Conservation (phyloP, 129 eudicot species). For the Centaurea solstitialis region DNA sequence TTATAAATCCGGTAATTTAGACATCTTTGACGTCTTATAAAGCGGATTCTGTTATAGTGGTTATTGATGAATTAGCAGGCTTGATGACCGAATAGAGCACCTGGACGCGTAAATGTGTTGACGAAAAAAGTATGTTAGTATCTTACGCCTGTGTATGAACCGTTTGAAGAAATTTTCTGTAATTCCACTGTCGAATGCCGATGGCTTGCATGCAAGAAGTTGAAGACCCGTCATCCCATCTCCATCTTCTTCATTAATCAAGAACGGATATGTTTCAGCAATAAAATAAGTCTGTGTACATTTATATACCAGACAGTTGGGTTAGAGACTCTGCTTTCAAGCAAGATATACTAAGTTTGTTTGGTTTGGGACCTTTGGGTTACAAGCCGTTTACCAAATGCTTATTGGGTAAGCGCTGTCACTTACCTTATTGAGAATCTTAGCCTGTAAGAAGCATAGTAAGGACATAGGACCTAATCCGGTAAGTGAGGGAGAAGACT, state of each 20-base stretch:
- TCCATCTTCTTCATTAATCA: slow-evolving; percentile 20
- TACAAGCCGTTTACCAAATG: neutral
- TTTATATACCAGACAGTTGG: neutral
- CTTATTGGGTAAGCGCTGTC: neutral
- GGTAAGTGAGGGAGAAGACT: no score
- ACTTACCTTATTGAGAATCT: no score
- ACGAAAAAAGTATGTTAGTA: no score
- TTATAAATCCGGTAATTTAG: no score
- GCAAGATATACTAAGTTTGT: neutral
- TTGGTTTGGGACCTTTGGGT: neutral
- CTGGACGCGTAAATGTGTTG: neutral
- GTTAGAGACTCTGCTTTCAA: neutral
- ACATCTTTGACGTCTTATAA: neutral
- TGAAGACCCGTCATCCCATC: slow-evolving; percentile 44
- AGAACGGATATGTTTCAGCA: slow-evolving; percentile 13
- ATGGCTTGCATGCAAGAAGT: slow-evolving; percentile 36
- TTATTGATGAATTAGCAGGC: neutral
- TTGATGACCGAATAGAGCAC: neutral
- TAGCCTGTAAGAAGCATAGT: no score
- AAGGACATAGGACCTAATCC: no score
- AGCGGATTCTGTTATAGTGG: neutral
- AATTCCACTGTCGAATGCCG: slow-evolving; percentile 16
- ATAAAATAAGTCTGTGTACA: slow-evolving; percentile 28
- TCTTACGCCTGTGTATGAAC: slow-evolving; percentile 5
- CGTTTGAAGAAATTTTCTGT: slow-evolving; percentile 1